Evolutionary conservation across 177 flowering plant genomes (phyloP).

Genomic region (Vitis hybrid): DNA sequence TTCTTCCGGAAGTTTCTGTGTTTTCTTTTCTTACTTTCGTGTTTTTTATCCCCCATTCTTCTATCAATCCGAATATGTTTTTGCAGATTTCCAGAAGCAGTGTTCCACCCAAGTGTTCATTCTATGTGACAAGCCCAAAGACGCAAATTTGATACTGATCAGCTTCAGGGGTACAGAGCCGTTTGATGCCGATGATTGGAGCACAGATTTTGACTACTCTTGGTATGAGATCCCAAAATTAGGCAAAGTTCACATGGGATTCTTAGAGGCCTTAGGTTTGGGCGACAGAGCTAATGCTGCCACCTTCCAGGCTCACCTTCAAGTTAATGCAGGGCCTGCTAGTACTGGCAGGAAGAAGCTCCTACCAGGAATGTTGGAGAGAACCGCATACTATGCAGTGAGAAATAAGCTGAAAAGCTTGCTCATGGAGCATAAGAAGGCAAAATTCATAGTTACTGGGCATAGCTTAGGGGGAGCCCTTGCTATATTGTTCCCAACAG

Average conservation of each 20-base stretch:
- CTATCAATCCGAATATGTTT: background rate
- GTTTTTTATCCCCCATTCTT: background rate
- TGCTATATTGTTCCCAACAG: slow-evolving; percentile 71
- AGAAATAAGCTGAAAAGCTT: slow-evolving; percentile 52
- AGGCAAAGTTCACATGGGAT: slow-evolving; percentile 88
- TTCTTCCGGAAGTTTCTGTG: background rate
- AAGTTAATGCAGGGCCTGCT: background rate
- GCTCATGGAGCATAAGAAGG: slow-evolving; percentile 58
- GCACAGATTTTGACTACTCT: slow-evolving; percentile 81
- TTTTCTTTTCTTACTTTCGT: background rate
- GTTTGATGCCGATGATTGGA: slow-evolving; percentile 89
- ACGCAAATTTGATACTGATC: slow-evolving; percentile 64
- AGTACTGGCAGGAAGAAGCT: background rate
- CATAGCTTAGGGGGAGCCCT: slow-evolving; percentile 97
- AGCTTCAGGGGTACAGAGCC: slow-evolving; percentile 94
- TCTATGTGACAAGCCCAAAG: slow-evolving; percentile 58
- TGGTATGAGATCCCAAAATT: slow-evolving; percentile 79
- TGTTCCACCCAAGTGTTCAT: slow-evolving; percentile 73
- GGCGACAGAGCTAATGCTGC: slow-evolving; percentile 49
- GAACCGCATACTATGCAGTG: slow-evolving; percentile 62
- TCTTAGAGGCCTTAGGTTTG: slow-evolving; percentile 83
- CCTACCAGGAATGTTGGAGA: slow-evolving; percentile 37
- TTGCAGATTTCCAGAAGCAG: slow-evolving; percentile 61
- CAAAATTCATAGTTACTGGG: slow-evolving; percentile 79
- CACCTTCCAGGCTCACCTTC: slow-evolving; percentile 47